These are phyloP conservation scores for Mortierella sp. DNA, from an alignment of 371 early-diverging fungal species.

Conservation along the genomic window DNA sequence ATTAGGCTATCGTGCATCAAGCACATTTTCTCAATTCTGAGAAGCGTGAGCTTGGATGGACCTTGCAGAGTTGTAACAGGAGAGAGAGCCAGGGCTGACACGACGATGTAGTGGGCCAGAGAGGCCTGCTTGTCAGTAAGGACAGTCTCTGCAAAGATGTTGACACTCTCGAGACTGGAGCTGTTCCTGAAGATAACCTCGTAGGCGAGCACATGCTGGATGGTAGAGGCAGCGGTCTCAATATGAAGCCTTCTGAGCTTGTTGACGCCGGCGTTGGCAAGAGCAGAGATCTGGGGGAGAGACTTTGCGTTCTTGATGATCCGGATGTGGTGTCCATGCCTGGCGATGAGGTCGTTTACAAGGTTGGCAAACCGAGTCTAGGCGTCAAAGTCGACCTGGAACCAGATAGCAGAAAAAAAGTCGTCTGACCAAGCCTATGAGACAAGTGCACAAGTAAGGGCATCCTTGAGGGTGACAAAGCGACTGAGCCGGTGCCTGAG, in stretches of 20 bases:
- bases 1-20: background rate
- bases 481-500: slow-evolving; percentile 10
- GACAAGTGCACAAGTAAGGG: slow-evolving; percentile 19
- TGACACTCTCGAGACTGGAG: background rate
- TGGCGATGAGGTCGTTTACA: background rate
- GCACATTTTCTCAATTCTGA: background rate
- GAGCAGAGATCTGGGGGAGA: background rate
- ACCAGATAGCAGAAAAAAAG: background rate
- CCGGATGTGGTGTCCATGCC: background rate
- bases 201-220: background rate
- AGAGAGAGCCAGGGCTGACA: background rate
- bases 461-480: slow-evolving; percentile 17
- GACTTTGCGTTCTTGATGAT: background rate
- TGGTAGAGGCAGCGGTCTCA: background rate
- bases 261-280: background rate
- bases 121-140: background rate
- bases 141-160: no score
- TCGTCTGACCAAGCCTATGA: background rate
- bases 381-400: background rate
- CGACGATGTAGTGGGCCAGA: background rate
- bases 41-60: background rate
- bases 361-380: background rate
- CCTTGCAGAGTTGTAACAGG: background rate
- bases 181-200: background rate
- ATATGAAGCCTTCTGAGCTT: background rate